A percentile compares a stretch with the other conserved stretches of the same genome.
Conservation (phyloP, 129 eudicot species). For the Sambucus nigra region DNA sequence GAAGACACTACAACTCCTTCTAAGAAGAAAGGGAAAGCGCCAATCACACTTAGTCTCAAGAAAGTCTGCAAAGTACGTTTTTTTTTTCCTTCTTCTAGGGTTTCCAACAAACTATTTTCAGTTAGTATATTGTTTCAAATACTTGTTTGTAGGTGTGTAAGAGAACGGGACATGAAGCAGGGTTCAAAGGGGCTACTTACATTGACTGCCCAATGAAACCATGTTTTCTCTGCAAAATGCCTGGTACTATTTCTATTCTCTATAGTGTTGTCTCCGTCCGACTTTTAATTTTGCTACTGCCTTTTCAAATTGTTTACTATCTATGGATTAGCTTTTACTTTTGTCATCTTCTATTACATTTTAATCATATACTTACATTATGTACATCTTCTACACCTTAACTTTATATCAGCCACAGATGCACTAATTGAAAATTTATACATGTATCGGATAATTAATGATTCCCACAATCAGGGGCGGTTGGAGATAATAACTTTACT, state of each 20-base stretch:
- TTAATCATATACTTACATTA: too few relatives aligned
- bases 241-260: conserved; percentile 38
- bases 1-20: conserved; percentile 10
- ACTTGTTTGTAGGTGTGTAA: conserved; percentile 62
- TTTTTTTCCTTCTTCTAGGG: neutral
- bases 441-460: too few relatives aligned
- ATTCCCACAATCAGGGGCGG: too few relatives aligned
- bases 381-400: too few relatives aligned
- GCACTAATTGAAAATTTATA: too few relatives aligned
- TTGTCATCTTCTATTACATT: too few relatives aligned
- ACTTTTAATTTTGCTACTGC: neutral
- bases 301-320: neutral
- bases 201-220: conserved; percentile 99
- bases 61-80: conserved; percentile 72
- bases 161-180: conserved; percentile 94
- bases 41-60: conserved; percentile 65
- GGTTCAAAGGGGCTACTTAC: conserved; percentile 91
- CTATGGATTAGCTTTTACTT: neutral
- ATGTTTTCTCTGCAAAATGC: conserved; percentile 94
- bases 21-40: conserved; percentile 37
- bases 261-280: neutral
- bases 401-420: too few relatives aligned
- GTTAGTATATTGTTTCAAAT: neutral
- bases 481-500: too few relatives aligned
- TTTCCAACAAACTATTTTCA: neutral